These are phyloP conservation scores for Penicillium sp. DNA, from an alignment of 2,329 filamentous ascomycete species.

Conservation along the genomic window DNA sequence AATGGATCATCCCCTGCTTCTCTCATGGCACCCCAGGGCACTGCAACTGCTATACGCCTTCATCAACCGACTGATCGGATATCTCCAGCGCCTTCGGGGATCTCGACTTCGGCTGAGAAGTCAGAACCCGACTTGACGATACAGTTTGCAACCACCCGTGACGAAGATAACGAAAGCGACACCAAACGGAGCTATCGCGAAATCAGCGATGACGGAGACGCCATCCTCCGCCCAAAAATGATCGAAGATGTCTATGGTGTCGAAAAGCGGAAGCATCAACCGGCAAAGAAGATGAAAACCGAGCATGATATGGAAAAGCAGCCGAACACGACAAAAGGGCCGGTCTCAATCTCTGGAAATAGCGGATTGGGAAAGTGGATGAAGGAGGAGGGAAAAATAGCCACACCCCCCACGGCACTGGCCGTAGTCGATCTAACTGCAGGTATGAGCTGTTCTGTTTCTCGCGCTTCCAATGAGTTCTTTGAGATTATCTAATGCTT, in stretches of 20 bases:
- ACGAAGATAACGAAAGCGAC: constrained; percentile 26
- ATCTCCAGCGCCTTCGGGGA: constrained; percentile 11
- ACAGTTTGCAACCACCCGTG: constrained; percentile 28
- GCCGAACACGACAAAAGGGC: constrained; percentile 43
- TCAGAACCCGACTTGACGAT: constrained; percentile 24
- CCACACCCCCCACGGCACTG: constrained; percentile 50
- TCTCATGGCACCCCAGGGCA: constrained; percentile 26
- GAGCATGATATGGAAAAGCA: constrained; percentile 43
- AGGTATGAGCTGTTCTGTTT: constrained; percentile 23
- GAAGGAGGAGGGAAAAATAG: constrained; percentile 51
- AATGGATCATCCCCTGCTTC: constrained; percentile 15
- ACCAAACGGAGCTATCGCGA: constrained; percentile 32
- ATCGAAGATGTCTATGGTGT: constrained; percentile 75
- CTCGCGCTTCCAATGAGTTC: neutral
- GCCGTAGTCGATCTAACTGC: constrained; percentile 46
- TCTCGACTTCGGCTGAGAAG: constrained; percentile 20
- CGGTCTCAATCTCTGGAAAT: constrained; percentile 47
- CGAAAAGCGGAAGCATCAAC: constrained; percentile 59
- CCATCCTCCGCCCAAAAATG: constrained; percentile 40
- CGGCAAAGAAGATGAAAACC: constrained; percentile 64
- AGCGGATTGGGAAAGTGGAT: constrained; percentile 63
- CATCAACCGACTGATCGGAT: constrained; percentile 17
- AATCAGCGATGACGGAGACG: constrained; percentile 33
- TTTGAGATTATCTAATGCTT: constrained; percentile 19
- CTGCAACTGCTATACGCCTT: constrained; percentile 22